Base-by-base conservation (phyloP, 2,329 filamentous ascomycete genomes). In the Ophiostoma perfectum region DNA sequence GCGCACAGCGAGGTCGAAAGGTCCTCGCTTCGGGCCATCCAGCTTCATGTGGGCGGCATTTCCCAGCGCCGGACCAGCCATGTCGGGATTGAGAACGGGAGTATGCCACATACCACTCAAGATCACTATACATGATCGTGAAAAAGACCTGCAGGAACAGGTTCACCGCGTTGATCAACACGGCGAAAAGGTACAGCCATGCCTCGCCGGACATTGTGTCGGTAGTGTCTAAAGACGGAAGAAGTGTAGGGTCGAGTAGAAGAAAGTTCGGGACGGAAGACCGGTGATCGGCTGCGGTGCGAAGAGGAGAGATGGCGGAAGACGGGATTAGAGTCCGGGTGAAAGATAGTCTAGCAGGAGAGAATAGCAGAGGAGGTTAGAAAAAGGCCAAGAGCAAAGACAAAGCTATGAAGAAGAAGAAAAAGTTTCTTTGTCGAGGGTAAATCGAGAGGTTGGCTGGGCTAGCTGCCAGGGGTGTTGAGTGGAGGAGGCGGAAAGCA, bases 71-170 rank as follows among this genome's bases (percentile, higher is more conserved):
- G 27, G 27, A 2, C 27, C 27, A 27, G 27, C 27, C 27, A 27
- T 27, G 27, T 55, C n/a, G 18, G n/a, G n/a, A n/a, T 2, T 18
- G 7, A 14, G 4, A 12, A 49, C 16, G 39, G n/a, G n/a, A 27
- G 7, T n/a, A 9, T 7, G 36, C 38, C 47, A 84, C 91, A 77
- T 83, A 96, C 93, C 95, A 99, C 90, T 99, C 95, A 76, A 99
- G 82, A 86, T 99, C 95, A 81, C 92, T 97, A 83, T 98, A 99
- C 96, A 99, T 99, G 78, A 99, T 99, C 70, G 95, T 99, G 84
- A 99, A 99, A 87, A 99, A 99, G 76, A 99, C 95, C 84, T 99
- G 96, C 69, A 99, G 86, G 82, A 99, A 99, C 77, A 99, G 87
- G 85, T 99, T 99, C 88, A 99, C 93, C 83, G 95, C 95, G 84